Base-by-base conservation (phyloP, 345 rosid genomes). In the Salix purpurea region DNA sequence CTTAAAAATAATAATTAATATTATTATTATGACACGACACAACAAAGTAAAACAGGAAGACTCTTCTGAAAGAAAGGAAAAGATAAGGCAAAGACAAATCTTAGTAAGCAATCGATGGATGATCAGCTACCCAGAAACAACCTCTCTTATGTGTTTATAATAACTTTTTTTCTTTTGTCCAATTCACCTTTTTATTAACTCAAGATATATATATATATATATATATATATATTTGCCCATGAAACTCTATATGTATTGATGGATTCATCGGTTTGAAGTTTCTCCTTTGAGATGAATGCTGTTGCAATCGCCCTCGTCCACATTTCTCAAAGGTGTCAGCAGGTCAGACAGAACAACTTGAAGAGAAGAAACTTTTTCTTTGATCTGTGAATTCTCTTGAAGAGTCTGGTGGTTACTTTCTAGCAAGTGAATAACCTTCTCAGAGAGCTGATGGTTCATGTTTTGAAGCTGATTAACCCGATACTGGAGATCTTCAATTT, bases 311-410 rank as follows among this genome's bases (percentile, higher is more conserved):
- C 70, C 74, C 21, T 75, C 84, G 2, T 89, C 91, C 30, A 54
- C 19, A 66, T 79, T 83, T 71, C 84, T 86, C 69, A 72, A 34
- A 37, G 98, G 90, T 39, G 87, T 7, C 32, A 91, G 39, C 70
- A 90, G 75, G 79, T 88, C 88, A 1, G 88, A 75, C 76, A 90
- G 83, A 4, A 89, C 70, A 54, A 84, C 64, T 16, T 94, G 95
- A 74, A 94, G 89, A 30, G 91, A 86, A 69, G 90, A 76, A 54
- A 88, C 86, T 77, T 81, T 91, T 77, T 93, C 97, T 74, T 86
- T 88, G 36, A 94, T 89, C 72, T 86, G 91, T n/a, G 85, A 83
- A 78, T 93, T 93, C 82, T 93, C 95, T 71, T 90, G 91, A 21
- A 91, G 77, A 75, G 87, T 79, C 84, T 87, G 88, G 34, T 90